phyloP scores from a whole-genome alignment of 305 asterid species.

The Rubia occidens region DNA sequence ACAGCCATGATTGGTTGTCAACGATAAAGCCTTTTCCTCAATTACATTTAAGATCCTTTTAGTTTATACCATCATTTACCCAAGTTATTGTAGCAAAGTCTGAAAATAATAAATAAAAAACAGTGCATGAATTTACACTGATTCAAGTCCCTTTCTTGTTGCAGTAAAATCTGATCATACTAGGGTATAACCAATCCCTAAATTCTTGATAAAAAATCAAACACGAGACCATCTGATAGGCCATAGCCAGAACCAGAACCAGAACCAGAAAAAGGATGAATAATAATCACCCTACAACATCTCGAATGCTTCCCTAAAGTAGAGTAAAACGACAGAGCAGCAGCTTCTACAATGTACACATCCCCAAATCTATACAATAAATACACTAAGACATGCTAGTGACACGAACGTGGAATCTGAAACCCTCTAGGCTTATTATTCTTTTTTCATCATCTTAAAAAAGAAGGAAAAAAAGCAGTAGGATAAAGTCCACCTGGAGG shows the following conservation, averaged over 20 bases:
- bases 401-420: background rate
- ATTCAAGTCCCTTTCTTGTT: conserved; percentile 1
- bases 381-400: background rate
- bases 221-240: background rate
- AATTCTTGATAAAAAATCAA: background rate
- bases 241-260: background rate
- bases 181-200: background rate
- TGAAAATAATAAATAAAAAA: conserved; percentile 4
- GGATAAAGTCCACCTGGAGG: conserved; percentile 46
- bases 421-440: background rate
- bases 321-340: background rate
- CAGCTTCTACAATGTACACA: background rate
- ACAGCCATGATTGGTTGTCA: background rate
- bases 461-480: background rate
- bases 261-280: background rate
- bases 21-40: background rate
- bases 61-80: background rate
- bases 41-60: background rate
- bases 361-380: background rate
- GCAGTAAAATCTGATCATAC: background rate
- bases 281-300: too few relatives aligned
- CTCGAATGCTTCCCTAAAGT: background rate
- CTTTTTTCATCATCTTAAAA: background rate
- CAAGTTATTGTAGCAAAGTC: background rate
- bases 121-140: background rate